These are phyloP conservation scores for Trichoderma cornu-damae DNA, from an alignment of 2,329 filamentous ascomycete genomes.

Conservation along the genomic window DNA sequence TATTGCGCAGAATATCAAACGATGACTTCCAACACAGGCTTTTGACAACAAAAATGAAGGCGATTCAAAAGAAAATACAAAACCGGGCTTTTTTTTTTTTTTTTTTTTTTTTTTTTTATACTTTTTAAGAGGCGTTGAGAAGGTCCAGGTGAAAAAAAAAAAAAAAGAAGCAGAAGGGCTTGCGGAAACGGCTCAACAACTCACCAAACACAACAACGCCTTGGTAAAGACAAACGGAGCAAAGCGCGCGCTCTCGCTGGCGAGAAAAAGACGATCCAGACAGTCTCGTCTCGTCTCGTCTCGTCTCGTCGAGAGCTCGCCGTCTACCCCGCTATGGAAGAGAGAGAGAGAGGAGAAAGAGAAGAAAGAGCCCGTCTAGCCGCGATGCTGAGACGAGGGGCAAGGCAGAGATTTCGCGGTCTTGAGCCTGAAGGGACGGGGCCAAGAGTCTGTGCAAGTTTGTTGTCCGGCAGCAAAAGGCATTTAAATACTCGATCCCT, in stretches of 20 bases:
- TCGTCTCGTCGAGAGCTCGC: not conserved
- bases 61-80: not conserved
- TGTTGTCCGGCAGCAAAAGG: conserved; percentile 10
- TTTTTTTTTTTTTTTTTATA: no score
- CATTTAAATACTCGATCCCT: conserved; percentile 10
- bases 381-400: not conserved
- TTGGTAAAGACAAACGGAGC: not conserved
- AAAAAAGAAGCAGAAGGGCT: not conserved
- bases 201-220: conserved; percentile 11
- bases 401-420: not conserved
- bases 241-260: not conserved
- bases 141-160: not conserved
- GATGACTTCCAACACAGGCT: not conserved
- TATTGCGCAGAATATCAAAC: not conserved
- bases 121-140: not conserved
- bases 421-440: not conserved
- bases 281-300: no score
- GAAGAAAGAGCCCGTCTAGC: not conserved
- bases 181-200: not conserved
- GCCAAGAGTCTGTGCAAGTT: not conserved
- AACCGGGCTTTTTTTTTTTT: no score
- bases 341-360: not conserved
- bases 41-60: not conserved
- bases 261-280: no score
- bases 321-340: not conserved